Percentiles rank a stretch among this genome's conserved stretches.
Evolutionary conservation across 805 yeast genomes (phyloP).

Genomic region (Cyberlindnera maritima): DNA sequence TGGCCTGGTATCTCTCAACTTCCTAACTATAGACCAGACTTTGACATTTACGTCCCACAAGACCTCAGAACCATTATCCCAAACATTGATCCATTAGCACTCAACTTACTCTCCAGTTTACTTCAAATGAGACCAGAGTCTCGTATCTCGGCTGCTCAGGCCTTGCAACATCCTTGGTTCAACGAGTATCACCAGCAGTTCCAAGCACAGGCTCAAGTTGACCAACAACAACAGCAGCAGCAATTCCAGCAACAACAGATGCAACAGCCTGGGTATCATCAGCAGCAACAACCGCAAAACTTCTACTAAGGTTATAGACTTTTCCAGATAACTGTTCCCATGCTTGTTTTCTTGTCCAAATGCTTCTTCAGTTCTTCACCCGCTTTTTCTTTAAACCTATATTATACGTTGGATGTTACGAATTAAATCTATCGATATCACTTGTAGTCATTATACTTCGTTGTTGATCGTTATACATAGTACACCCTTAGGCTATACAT

Average conservation of each 20-base stretch:
- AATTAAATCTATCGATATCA: neutral
- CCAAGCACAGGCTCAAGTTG: slow-evolving; percentile 9
- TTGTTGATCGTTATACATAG: neutral
- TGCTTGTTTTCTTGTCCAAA: no score
- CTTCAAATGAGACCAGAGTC: slow-evolving; percentile 92
- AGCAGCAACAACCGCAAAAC: slow-evolving; percentile 11
- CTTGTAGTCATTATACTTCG: neutral
- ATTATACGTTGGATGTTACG: neutral
- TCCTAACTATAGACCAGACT: slow-evolving; percentile 83
- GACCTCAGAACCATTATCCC: slow-evolving; percentile 79
- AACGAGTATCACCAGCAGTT: slow-evolving; percentile 54
- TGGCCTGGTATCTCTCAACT: slow-evolving; percentile 96
- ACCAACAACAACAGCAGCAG: slow-evolving; percentile 14
- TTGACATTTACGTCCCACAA: slow-evolving; percentile 85
- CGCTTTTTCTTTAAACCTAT: neutral
- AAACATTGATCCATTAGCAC: slow-evolving; percentile 75
- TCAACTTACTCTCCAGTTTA: slow-evolving; percentile 73
- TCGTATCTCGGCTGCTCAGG: slow-evolving; percentile 91
- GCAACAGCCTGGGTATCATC: slow-evolving; percentile 1
- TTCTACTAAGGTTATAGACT: slow-evolving; percentile 15
- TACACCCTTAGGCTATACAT: no score
- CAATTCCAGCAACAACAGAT: slow-evolving; percentile 8
- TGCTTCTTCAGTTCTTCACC: neutral
- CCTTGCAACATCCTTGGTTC: slow-evolving; percentile 90
- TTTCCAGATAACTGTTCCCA: neutral